Evolutionary conservation across 306 rosid species (phyloP).

Genomic region (Gastrolobium villosum): DNA sequence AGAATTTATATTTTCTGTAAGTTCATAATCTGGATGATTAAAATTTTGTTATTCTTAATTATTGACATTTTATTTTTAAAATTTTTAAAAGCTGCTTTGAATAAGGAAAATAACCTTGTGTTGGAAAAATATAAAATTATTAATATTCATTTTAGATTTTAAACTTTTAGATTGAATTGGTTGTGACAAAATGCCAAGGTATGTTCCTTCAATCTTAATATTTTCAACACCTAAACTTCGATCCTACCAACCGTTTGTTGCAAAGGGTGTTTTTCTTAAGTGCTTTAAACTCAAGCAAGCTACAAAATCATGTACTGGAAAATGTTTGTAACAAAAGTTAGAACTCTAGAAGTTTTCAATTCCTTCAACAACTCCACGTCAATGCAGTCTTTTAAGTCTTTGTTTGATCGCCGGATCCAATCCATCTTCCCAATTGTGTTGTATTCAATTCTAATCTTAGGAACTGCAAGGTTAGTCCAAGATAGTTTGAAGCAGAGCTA

Average conservation of each 20-base stretch:
- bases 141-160: no score
- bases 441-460: conserved; percentile 72
- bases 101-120: background rate
- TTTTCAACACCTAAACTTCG: conserved; percentile 46
- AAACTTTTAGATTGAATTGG: no score
- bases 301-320: conserved; percentile 1
- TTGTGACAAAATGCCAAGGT: conserved; percentile 3
- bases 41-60: background rate
- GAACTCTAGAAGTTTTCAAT: background rate
- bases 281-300: conserved; percentile 65
- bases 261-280: conserved; percentile 40
- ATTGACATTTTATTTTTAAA: background rate
- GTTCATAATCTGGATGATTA: background rate
- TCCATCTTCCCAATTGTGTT: conserved; percentile 65
- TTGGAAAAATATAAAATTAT: no score
- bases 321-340: conserved; percentile 31
- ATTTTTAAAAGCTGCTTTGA: background rate
- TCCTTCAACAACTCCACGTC: conserved; percentile 40
- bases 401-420: conserved; percentile 64
- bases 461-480: conserved; percentile 63
- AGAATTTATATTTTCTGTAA: background rate
- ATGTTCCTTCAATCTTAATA: conserved; percentile 49
- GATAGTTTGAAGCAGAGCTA: conserved; percentile 66
- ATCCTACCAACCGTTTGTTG: conserved; percentile 90
- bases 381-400: conserved; percentile 52